These are phyloP conservation scores for Collybiopsis confluens DNA, from an alignment of 768 basidiomycete species.

Conservation along the genomic window DNA sequence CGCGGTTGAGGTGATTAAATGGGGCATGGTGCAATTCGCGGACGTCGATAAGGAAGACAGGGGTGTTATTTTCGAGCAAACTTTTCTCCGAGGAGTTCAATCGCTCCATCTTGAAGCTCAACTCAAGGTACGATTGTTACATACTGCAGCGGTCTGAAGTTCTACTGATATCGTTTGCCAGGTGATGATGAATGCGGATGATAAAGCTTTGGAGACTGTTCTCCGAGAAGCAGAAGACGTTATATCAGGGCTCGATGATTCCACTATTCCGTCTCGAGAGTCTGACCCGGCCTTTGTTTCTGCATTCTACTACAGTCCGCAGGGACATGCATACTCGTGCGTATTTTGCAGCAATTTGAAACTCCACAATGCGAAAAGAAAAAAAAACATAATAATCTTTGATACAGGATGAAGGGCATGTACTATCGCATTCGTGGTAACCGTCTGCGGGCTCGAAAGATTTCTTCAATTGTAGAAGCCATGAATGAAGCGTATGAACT, in stretches of 20 bases:
- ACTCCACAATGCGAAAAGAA: neutral
- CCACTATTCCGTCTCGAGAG: constrained; percentile 13
- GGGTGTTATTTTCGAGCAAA: neutral
- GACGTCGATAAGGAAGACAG: neutral
- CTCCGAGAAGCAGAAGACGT: constrained; percentile 26
- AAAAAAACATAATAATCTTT: no score
- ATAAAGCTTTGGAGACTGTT: constrained; percentile 22
- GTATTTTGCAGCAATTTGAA: constrained; percentile 6
- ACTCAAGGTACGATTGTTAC: neutral
- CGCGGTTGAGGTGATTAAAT: constrained; percentile 4
- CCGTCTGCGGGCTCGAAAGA: neutral
- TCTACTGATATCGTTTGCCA: neutral
- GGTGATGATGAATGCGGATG: neutral
- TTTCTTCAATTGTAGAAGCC: neutral
- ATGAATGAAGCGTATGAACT: neutral
- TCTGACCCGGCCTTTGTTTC: constrained; percentile 23
- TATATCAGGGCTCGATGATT: constrained; percentile 24
- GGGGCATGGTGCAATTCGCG: neutral
- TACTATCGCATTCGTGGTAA: neutral
- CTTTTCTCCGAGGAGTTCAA: constrained; percentile 2
- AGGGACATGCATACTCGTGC: constrained; percentile 32
- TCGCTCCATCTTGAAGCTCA: neutral
- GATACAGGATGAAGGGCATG: neutral
- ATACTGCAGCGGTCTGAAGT: neutral
- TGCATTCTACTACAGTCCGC: constrained; percentile 34